Evolutionary conservation across 2,329 filamentous ascomycete genomes (phyloP).

Genomic region (Albifimbria verrucaria): DNA sequence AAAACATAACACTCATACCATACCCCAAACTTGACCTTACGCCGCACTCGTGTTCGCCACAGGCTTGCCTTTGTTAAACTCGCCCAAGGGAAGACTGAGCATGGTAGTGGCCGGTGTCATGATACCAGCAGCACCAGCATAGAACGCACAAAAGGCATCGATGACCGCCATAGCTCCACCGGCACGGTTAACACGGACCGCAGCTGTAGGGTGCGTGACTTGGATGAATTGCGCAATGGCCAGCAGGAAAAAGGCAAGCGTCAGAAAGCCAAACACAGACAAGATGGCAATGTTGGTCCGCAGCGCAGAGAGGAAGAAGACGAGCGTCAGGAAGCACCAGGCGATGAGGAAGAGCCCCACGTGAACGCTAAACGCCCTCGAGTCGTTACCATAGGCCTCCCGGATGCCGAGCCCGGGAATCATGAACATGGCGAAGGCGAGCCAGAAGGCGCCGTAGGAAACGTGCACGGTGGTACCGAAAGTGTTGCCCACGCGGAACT

Average conservation of each 20-base stretch:
- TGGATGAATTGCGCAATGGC: slow-evolving; percentile 52
- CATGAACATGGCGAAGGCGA: slow-evolving; percentile 56
- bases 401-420: slow-evolving; percentile 50
- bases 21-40: not conserved
- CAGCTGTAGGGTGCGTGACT: slow-evolving; percentile 30
- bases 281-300: slow-evolving; percentile 58
- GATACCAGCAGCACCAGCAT: slow-evolving; percentile 35
- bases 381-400: slow-evolving; percentile 35
- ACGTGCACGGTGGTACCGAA: slow-evolving; percentile 60
- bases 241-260: slow-evolving; percentile 56
- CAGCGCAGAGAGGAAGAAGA: slow-evolving; percentile 54
- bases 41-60: not conserved
- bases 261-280: slow-evolving; percentile 54
- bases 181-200: slow-evolving; percentile 40
- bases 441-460: slow-evolving; percentile 61
- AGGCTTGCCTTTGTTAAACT: slow-evolving; percentile 15
- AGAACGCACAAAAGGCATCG: slow-evolving; percentile 34
- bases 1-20: not conserved
- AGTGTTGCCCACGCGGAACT: slow-evolving; percentile 54
- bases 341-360: slow-evolving; percentile 57
- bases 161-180: slow-evolving; percentile 36
- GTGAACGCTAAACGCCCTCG: slow-evolving; percentile 41
- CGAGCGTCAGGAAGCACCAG: slow-evolving; percentile 57
- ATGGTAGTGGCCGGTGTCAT: slow-evolving; percentile 39
- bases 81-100: slow-evolving; percentile 37